These are phyloP conservation scores for Pulicaria dysenterica DNA, from an alignment of 129 eudicot genomes.

Conservation along the genomic window DNA sequence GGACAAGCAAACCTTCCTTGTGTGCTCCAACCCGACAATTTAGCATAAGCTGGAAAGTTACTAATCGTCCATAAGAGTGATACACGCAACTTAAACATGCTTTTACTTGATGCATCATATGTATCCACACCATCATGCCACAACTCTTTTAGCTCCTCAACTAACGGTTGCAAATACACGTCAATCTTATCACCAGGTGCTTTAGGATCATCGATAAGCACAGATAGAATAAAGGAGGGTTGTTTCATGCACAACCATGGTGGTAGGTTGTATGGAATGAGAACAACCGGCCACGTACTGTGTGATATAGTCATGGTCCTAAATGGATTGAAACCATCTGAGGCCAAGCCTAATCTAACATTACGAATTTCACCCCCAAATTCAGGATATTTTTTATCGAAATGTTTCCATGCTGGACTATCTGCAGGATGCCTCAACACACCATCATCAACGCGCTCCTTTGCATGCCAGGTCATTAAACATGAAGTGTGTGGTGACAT, in stretches of 20 bases:
- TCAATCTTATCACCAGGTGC: constrained; percentile 28
- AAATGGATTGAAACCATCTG: background rate
- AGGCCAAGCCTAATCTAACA: background rate
- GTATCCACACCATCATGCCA: constrained; percentile 3
- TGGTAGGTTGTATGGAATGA: constrained; percentile 28
- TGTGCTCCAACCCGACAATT: constrained; percentile 26
- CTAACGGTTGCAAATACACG: constrained; percentile 26
- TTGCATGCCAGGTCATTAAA: too few species aligned
- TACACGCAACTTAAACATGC: constrained; percentile 5
- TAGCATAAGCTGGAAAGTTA: constrained; percentile 22
- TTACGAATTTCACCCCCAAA: background rate
- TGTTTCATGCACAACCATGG: constrained; percentile 33
- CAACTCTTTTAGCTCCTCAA: constrained; percentile 30
- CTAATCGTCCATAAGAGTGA: constrained; percentile 21
- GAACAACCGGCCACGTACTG: constrained; percentile 37
- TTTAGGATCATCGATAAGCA: constrained; percentile 27
- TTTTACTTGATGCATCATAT: constrained; percentile 23
- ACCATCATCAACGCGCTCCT: background rate
- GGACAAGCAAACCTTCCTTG: constrained; percentile 22
- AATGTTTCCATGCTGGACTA: background rate
- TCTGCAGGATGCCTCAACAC: background rate
- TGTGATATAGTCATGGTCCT: constrained; percentile 9
- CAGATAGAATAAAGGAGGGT: constrained; percentile 6
- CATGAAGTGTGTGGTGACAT: too few species aligned
- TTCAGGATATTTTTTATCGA: background rate